A percentile compares a stretch with the other conserved stretches of the same genome.
Conservation (phyloP, 1,284 basidiomycete species). For the Leccinum angustisporum region DNA sequence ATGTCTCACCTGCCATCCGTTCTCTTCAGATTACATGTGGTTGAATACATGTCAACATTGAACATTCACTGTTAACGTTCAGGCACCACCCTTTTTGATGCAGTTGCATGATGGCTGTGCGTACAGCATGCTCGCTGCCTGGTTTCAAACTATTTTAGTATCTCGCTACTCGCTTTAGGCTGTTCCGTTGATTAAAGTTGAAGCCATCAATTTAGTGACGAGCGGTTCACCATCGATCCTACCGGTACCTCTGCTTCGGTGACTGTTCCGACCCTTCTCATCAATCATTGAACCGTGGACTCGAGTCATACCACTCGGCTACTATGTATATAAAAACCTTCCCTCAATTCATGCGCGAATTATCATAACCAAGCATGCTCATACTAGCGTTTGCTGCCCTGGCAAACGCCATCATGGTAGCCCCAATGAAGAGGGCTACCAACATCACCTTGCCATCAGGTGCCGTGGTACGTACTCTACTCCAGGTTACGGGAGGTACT, state of each 20-base stretch:
- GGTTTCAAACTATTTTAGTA: too few species aligned
- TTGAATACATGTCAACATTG: too few species aligned
- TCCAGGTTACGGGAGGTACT: not conserved
- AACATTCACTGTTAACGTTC: too few species aligned
- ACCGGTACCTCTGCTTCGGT: not conserved
- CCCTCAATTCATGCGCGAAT: not conserved
- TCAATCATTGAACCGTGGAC: not conserved
- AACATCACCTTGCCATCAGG: constrained; percentile 7
- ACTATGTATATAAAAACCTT: not conserved
- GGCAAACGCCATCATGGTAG: not conserved
- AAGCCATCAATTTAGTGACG: not conserved
- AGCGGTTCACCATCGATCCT: not conserved
- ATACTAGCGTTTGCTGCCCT: not conserved
- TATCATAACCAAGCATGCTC: not conserved
- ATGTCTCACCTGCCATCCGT: not conserved
- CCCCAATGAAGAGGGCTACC: not conserved
- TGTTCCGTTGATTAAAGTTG: not conserved
- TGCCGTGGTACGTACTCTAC: constrained; percentile 15
- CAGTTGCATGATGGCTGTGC: too few species aligned
- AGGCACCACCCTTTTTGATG: too few species aligned
- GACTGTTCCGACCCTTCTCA: not conserved
- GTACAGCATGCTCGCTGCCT: too few species aligned
- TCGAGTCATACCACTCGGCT: not conserved
- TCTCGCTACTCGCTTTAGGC: too few species aligned
- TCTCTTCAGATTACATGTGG: not conserved